Evolutionary conservation across 495 filamentous ascomycete genomes (phyloP).

Genomic region (Penicillium diatomitis): DNA sequence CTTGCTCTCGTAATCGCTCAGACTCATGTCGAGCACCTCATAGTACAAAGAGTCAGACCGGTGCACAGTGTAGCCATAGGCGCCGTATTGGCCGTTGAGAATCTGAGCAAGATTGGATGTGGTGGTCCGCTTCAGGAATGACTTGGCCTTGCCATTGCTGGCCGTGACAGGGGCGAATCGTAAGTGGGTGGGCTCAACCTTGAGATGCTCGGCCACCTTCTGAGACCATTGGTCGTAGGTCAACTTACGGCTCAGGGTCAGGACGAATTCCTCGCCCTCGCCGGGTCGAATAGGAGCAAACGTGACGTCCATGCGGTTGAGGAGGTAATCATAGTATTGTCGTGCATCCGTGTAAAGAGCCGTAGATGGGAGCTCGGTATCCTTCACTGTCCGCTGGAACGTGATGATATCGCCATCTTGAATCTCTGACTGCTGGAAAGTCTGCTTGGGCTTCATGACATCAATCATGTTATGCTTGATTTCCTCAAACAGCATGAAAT

Average conservation of each 20-base stretch:
- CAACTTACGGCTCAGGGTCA: constrained; percentile 77
- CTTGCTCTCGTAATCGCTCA: constrained; percentile 87
- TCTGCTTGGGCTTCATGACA: constrained; percentile 79
- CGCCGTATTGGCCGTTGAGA: constrained; percentile 55
- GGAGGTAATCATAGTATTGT: constrained; percentile 85
- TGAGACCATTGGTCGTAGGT: constrained; percentile 82
- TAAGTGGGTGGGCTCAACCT: constrained; percentile 75
- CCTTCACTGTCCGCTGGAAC: constrained; percentile 63
- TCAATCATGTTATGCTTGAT: constrained; percentile 99
- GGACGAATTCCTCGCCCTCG: constrained; percentile 51
- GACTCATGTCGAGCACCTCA: constrained; percentile 85
- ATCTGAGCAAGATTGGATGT: constrained; percentile 60
- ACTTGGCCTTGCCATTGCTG: constrained; percentile 62
- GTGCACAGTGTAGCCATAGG: constrained; percentile 57
- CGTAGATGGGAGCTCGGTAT: constrained; percentile 46
- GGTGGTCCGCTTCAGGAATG: constrained; percentile 60
- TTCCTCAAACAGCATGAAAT: constrained; percentile 78
- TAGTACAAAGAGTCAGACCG: constrained; percentile 72
- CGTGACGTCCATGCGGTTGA: constrained; percentile 65
- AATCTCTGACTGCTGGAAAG: constrained; percentile 82
- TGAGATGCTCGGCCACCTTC: constrained; percentile 72
- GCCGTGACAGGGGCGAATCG: constrained; percentile 80
- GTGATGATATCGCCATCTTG: constrained; percentile 97
- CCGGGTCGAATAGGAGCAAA: constrained; percentile 31
- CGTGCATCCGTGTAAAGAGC: constrained; percentile 56